These are phyloP conservation scores for Solanum paucissectum DNA, from an alignment of 257 asterid genomes.

Conservation along the genomic window DNA sequence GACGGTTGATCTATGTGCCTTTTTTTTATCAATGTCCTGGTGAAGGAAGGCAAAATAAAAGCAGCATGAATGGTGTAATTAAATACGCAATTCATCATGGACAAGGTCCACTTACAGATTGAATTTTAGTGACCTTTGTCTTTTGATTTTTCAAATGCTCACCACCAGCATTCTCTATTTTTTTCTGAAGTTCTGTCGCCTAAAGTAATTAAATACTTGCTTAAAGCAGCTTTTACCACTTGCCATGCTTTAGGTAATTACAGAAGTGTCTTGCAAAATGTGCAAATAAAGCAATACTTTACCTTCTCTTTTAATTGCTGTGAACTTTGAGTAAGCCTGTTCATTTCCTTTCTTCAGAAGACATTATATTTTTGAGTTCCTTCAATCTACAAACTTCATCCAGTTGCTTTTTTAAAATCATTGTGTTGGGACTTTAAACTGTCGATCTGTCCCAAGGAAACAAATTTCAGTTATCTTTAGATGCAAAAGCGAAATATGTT, in stretches of 20 bases:
- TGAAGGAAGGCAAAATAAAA: background rate
- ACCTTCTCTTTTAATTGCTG: slow-evolving; percentile 79
- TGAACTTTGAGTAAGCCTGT: slow-evolving; percentile 63
- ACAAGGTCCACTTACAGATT: slow-evolving; percentile 44
- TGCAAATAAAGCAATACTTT: background rate
- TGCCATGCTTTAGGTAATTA: background rate
- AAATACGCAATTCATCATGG: background rate
- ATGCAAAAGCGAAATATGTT: background rate
- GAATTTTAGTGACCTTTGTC: slow-evolving; percentile 49
- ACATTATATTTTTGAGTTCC: slow-evolving; percentile 47
- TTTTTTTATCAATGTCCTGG: slow-evolving; percentile 63
- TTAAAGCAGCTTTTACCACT: background rate
- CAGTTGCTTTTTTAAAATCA: slow-evolving; percentile 66
- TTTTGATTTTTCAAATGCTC: slow-evolving; percentile 36
- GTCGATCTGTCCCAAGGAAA: slow-evolving; percentile 34
- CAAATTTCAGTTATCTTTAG: background rate
- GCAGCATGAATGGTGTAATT: background rate
- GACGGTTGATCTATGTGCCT: slow-evolving; percentile 68
- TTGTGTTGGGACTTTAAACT: slow-evolving; percentile 46
- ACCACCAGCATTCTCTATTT: slow-evolving; percentile 96
- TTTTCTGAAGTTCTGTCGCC: slow-evolving; percentile 75
- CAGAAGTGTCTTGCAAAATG: background rate
- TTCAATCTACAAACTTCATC: slow-evolving; percentile 51
- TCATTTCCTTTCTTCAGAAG: slow-evolving; percentile 63
- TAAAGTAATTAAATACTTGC: slow-evolving; percentile 5